Evolutionary conservation across 495 filamentous ascomycete genomes (phyloP).

Genomic region (Amniculicola lignicola): DNA sequence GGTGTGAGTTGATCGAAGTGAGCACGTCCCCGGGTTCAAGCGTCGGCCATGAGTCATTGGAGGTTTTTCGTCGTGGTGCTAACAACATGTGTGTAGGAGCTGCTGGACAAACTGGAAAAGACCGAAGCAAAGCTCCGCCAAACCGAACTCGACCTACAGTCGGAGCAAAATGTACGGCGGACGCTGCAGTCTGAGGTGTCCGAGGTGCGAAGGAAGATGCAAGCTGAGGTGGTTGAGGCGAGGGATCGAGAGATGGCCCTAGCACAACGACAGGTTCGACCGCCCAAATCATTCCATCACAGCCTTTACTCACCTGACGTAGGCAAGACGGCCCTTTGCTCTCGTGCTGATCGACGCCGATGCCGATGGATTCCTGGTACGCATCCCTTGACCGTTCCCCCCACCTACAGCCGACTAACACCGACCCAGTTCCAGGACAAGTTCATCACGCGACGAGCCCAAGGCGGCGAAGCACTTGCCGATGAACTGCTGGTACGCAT

Average conservation of each 20-base stretch:
- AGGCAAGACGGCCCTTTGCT: constrained; percentile 27
- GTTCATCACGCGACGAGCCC: constrained; percentile 37
- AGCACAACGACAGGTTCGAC: constrained; percentile 22
- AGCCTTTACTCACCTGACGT: neutral
- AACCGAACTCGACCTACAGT: constrained; percentile 31
- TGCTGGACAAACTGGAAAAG: constrained; percentile 32
- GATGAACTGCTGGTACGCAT: constrained; percentile 40
- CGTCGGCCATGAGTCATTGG: neutral
- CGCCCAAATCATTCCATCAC: too few relatives aligned
- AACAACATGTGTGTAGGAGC: constrained; percentile 14
- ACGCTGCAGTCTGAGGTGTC: constrained; percentile 31
- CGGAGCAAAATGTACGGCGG: constrained; percentile 34
- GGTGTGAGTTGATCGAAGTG: constrained; percentile 31
- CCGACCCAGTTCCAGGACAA: constrained; percentile 46
- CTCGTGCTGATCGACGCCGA: constrained; percentile 33
- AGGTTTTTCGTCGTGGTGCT: neutral
- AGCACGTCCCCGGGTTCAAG: neutral
- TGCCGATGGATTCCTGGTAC: constrained; percentile 32
- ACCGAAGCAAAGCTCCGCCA: constrained; percentile 30
- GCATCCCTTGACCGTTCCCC: neutral
- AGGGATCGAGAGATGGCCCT: constrained; percentile 27
- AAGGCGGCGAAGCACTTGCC: constrained; percentile 42
- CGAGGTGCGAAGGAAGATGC: constrained; percentile 30
- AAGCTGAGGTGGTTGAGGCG: constrained; percentile 31
- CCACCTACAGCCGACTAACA: too few relatives aligned